Base-by-base conservation (phyloP, 2,329 filamentous ascomycete species). In the Calycina herbarum region DNA sequence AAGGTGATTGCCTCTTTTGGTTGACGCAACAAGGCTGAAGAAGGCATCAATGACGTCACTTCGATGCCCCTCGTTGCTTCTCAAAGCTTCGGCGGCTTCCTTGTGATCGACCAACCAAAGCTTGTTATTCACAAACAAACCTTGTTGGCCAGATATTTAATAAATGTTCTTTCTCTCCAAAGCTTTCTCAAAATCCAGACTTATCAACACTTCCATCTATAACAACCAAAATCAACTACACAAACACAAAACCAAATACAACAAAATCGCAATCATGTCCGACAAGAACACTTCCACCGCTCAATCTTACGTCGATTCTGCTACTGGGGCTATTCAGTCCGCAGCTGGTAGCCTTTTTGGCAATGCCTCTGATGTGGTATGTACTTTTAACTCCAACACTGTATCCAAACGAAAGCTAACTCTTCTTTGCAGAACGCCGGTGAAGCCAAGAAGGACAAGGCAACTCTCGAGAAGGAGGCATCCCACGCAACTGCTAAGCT, bases 401-500 rank as follows among this genome's bases (percentile, higher is more conserved):
- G 10, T 51, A 45, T 15, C 8, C 4, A 48, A 20, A 48, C 35
- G 17, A 13, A 17, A 42, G 33, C 38, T 63, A 59, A 42, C 65
- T 40, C 29, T 13, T 67, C 35, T 15, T 40, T 54, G 59, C 27
- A 64, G 42, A 66, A 69, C 27, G 64, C 63, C 42, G 68, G 71
- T 48, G 66, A 66, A 82, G 77, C 79, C 62, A 79, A 91, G 80
- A 88, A 94, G 79, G 79, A 85, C 73, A 82, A 88, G 76, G 90
- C 87, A 20, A 78, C 87, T 3, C 80, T 82, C 68, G 88, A 94
- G 78, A 81, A 93, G 72, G 86, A 91, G 62, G 85, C 89, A 70
- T 95, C 92, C 5, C 89, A 96, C 77, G 85, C 90, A 5, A 85
- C 90, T 17, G 84, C 84, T 70, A 94, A 93, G 77, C 76, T 90